Evolutionary conservation across 2,329 filamentous ascomycete genomes (phyloP).

Genomic region (Verticillium zaregamsianum): DNA sequence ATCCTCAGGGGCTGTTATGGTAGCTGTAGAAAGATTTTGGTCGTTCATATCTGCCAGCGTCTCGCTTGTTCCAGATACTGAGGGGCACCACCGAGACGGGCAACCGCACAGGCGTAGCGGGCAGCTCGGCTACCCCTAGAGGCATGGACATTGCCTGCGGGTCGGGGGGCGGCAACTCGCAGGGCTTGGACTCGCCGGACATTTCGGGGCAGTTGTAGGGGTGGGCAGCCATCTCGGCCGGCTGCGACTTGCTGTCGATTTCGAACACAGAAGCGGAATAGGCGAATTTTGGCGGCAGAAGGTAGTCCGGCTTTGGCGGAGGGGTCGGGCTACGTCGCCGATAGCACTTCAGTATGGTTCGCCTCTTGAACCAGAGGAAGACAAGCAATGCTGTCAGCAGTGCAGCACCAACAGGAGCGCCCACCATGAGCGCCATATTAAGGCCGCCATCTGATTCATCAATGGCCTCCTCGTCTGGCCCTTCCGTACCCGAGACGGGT

Average conservation of each 20-base stretch:
- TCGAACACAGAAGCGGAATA: neutral
- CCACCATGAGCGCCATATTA: neutral
- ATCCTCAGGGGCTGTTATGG: neutral
- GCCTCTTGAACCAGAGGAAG: neutral
- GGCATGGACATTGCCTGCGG: neutral
- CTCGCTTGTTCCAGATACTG: neutral
- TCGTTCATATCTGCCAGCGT: neutral
- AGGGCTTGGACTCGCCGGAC: neutral
- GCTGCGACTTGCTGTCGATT: neutral
- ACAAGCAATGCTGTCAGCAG: neutral
- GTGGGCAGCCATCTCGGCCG: neutral
- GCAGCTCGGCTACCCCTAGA: neutral
- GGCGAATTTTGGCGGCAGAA: neutral
- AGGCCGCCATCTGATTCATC: neutral
- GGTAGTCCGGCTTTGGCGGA: neutral
- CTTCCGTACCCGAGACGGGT: neutral
- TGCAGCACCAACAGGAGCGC: neutral
- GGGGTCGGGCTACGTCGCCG: neutral
- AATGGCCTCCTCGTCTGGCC: neutral
- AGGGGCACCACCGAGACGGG: neutral
- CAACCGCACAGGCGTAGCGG: neutral
- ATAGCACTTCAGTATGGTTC: neutral
- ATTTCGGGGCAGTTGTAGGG: neutral
- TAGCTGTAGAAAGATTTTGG: neutral
- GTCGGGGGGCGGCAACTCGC: neutral